These are phyloP conservation scores for Neurospora sp. DNA, from an alignment of 495 filamentous ascomycete species.

Conservation along the genomic window DNA sequence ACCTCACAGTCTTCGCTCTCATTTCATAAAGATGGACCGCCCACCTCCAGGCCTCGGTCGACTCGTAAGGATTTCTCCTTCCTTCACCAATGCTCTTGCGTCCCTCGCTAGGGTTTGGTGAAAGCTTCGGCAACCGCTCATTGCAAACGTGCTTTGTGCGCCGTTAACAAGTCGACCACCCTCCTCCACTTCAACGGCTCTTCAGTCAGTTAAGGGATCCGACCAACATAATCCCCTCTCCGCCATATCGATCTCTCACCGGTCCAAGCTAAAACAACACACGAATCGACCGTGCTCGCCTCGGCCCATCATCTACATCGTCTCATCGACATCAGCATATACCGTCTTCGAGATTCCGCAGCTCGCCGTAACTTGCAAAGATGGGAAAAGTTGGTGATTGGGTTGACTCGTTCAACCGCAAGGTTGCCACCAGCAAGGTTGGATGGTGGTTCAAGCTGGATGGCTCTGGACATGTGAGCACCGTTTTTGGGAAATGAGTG, in stretches of 20 bases:
- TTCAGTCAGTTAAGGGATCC: not conserved
- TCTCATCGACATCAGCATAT: not conserved
- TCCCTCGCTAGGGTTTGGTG: not conserved
- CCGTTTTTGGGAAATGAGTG: not conserved
- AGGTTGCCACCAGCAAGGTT: conserved; percentile 47
- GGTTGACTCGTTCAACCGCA: conserved; percentile 42
- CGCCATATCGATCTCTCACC: not conserved
- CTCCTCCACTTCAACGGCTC: not conserved
- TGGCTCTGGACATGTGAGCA: conserved; percentile 60
- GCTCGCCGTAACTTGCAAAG: not conserved
- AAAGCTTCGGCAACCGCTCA: conserved; percentile 2
- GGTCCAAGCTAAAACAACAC: not conserved
- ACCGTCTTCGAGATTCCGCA: not conserved
- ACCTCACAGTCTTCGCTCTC: not conserved
- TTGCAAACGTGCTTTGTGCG: not conserved
- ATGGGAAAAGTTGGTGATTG: conserved; percentile 28
- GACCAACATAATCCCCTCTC: not conserved
- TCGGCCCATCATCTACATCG: not conserved
- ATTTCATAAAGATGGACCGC: conserved; percentile 9
- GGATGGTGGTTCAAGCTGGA: conserved; percentile 68
- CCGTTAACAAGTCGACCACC: not conserved
- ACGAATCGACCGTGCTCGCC: not conserved
- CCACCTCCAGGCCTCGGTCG: conserved; percentile 3
- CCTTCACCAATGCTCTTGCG: not conserved
- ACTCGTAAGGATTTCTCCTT: not conserved